Conservation (phyloP, 2,329 filamentous ascomycete species). For the Colletotrichum sojae region DNA sequence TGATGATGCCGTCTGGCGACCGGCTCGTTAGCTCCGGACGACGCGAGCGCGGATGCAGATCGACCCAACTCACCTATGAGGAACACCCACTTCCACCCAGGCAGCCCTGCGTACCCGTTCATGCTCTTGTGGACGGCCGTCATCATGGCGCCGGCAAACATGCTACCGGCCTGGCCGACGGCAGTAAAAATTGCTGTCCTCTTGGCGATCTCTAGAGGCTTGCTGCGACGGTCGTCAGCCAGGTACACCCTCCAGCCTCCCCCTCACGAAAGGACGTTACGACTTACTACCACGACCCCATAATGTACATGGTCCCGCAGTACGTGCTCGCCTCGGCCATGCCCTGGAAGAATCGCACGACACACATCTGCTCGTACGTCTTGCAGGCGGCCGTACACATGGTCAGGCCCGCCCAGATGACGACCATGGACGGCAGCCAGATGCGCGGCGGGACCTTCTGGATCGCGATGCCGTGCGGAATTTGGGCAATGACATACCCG, state of each 20-base stretch:
- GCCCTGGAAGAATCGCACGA: constrained; percentile 56
- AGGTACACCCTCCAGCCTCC: neutral
- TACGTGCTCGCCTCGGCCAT: constrained; percentile 56
- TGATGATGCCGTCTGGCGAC: constrained; percentile 62
- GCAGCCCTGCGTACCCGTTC: constrained; percentile 58
- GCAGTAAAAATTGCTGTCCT: constrained; percentile 74
- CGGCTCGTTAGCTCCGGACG: neutral
- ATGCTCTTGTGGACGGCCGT: constrained; percentile 56
- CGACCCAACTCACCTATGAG: constrained; percentile 47
- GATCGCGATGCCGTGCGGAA: constrained; percentile 60
- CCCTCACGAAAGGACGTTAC: neutral
- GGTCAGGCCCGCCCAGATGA: constrained; percentile 64
- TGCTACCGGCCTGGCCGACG: constrained; percentile 70
- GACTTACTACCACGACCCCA: constrained; percentile 70
- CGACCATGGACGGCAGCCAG: constrained; percentile 62
- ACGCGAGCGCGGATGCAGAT: neutral
- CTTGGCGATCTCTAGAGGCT: constrained; percentile 71
- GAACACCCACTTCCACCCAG: constrained; percentile 65
- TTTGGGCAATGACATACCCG: constrained; percentile 54
- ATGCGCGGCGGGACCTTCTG: constrained; percentile 64
- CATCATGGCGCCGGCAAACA: constrained; percentile 72
- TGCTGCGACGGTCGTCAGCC: constrained; percentile 45
- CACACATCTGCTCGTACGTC: constrained; percentile 51
- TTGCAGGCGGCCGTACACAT: constrained; percentile 48
- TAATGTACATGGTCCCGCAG: constrained; percentile 58